Percentiles rank a stretch among this genome's conserved stretches.
Conservation (phyloP, 805 yeast genomes). For the Debaryomyces castellii region DNA sequence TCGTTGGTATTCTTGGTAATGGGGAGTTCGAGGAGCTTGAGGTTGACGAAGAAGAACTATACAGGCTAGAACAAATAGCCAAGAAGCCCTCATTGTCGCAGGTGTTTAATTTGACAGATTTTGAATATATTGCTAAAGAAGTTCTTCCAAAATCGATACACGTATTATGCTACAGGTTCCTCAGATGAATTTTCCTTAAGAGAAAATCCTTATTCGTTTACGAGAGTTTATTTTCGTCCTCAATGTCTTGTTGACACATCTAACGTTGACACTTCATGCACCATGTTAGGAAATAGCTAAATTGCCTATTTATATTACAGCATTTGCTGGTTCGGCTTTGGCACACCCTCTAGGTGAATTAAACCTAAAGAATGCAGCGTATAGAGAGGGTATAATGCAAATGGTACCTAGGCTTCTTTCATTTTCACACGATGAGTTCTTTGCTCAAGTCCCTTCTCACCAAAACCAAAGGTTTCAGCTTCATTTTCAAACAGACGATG, state of each 20-base stretch:
- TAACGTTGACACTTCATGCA: constrained; percentile 17
- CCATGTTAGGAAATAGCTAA: constrained; percentile 24
- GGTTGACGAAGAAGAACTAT: not conserved
- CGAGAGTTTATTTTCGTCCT: constrained; percentile 44
- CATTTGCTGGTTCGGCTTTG: constrained; percentile 40
- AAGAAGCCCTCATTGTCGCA: constrained; percentile 24
- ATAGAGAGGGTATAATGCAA: constrained; percentile 27
- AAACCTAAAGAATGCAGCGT: constrained; percentile 29
- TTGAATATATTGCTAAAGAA: constrained; percentile 32
- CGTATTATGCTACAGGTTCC: constrained; percentile 45
- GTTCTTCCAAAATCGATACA: constrained; percentile 26
- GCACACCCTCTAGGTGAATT: constrained; percentile 41
- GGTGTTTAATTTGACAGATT: constrained; percentile 30
- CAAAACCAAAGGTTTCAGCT: constrained; percentile 33
- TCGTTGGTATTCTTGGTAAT: constrained; percentile 8
- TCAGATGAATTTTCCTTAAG: constrained; percentile 44
- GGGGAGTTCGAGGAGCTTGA: constrained; percentile 4
- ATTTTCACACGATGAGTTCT: constrained; percentile 24
- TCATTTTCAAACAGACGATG: constrained; percentile 27
- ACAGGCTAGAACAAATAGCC: constrained; percentile 8
- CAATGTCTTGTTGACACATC: constrained; percentile 31
- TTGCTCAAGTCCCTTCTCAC: constrained; percentile 17
- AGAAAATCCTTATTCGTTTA: constrained; percentile 40
- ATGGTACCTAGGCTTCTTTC: constrained; percentile 32
- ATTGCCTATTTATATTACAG: constrained; percentile 44